Conservation (phyloP, 495 filamentous ascomycete species). For the Hyaloscypha bicolor region DNA sequence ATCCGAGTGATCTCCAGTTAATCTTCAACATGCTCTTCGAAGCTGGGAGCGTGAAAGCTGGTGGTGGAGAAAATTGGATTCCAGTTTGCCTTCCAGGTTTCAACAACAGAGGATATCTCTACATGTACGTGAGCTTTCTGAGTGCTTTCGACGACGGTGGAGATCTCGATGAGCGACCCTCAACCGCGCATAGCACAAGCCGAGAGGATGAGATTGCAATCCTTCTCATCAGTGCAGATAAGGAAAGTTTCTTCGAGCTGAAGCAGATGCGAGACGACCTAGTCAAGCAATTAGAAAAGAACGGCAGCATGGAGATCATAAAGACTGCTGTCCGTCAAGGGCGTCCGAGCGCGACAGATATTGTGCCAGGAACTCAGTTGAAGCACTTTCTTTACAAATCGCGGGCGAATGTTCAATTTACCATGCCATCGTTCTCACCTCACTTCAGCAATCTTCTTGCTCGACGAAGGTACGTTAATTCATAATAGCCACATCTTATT, state of each 20-base stretch:
- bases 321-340: constrained; percentile 70
- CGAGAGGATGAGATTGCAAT: constrained; percentile 79
- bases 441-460: constrained; percentile 66
- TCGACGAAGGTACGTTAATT: constrained; percentile 57
- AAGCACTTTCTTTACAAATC: constrained; percentile 96
- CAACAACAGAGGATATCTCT: constrained; percentile 95
- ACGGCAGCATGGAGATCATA: constrained; percentile 74
- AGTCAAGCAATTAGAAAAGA: constrained; percentile 73
- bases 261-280: constrained; percentile 81
- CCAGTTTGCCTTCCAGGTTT: constrained; percentile 95
- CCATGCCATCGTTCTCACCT: constrained; percentile 81
- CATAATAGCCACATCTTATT: neutral
- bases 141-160: constrained; percentile 25
- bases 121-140: constrained; percentile 98
- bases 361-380: constrained; percentile 77
- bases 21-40: constrained; percentile 99
- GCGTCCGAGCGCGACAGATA: constrained; percentile 68
- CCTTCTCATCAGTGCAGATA: constrained; percentile 88
- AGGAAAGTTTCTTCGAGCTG: constrained; percentile 90
- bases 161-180: constrained; percentile 11
- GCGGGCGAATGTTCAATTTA: constrained; percentile 89
- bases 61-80: constrained; percentile 96
- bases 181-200: constrained; percentile 27
- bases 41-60: constrained; percentile 78
- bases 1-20: constrained; percentile 92